Conservation (phyloP, 108 stramenopile species). For the Bacterosira constricta region DNA sequence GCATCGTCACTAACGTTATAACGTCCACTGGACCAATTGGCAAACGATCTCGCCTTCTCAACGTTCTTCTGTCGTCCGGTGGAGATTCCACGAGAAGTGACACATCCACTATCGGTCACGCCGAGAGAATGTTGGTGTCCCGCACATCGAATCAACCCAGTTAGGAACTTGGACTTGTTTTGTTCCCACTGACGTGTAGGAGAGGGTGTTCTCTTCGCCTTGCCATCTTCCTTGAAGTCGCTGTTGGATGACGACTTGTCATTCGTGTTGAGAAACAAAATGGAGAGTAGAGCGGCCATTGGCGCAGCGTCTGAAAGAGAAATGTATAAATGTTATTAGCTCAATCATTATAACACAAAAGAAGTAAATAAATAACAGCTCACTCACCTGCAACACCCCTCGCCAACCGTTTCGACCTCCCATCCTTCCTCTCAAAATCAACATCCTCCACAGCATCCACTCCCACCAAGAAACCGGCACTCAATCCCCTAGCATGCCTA, state of each 20-base stretch:
- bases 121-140: slow-evolving; percentile 73
- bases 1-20: too few species aligned
- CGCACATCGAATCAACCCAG: slow-evolving; percentile 74
- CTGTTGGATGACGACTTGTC: slow-evolving; percentile 32
- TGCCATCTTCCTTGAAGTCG: slow-evolving; percentile 8
- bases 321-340: too few species aligned
- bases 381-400: slow-evolving; percentile 56
- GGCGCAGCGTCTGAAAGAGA: slow-evolving; percentile 54
- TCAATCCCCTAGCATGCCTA: slow-evolving; percentile 64
- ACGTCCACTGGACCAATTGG: slow-evolving; percentile 76
- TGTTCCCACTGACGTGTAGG: slow-evolving; percentile 71
- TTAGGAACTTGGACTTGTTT: slow-evolving; percentile 66
- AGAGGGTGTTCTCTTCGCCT: slow-evolving; percentile 36
- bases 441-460: slow-evolving; percentile 52
- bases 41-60: slow-evolving; percentile 55
- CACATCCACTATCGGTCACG: slow-evolving; percentile 74
- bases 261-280: slow-evolving; percentile 70
- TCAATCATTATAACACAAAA: not conserved
- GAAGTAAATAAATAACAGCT: not conserved
- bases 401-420: slow-evolving; percentile 41
- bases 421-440: slow-evolving; percentile 35
- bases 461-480: slow-evolving; percentile 75
- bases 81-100: slow-evolving; percentile 49
- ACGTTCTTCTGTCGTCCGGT: slow-evolving; percentile 32
- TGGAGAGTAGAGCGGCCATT: slow-evolving; percentile 79